Percentiles rank a stretch among this genome's conserved stretches.
These are phyloP conservation scores for Paramarasmius palmivorus DNA, from an alignment of 1,284 basidiomycete genomes.

Conservation along the genomic window DNA sequence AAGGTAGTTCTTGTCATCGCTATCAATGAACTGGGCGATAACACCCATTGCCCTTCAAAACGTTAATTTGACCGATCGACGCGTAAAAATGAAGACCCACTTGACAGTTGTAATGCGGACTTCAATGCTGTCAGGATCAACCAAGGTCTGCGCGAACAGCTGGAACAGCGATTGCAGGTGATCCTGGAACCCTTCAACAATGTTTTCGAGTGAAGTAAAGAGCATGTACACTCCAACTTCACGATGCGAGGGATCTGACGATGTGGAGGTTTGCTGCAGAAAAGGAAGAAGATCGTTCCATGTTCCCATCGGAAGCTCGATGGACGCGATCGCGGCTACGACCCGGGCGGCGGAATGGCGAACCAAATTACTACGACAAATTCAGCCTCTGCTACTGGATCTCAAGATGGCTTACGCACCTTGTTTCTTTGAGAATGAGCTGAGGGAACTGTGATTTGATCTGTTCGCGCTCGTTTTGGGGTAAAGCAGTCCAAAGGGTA, in stretches of 20 bases:
- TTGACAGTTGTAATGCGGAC: constrained; percentile 91
- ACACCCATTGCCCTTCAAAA: constrained; percentile 77
- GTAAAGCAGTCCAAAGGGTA: constrained; percentile 81
- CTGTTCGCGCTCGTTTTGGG: constrained; percentile 71
- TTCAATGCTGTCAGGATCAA: constrained; percentile 87
- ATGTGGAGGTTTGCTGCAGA: constrained; percentile 80
- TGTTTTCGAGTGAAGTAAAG: constrained; percentile 89
- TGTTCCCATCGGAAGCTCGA: constrained; percentile 81
- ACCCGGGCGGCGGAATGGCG: constrained; percentile 91
- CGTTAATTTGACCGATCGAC: neutral
- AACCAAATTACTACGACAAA: constrained; percentile 69
- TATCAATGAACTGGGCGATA: constrained; percentile 91
- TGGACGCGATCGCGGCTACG: constrained; percentile 89
- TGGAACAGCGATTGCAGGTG: constrained; percentile 82
- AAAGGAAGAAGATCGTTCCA: constrained; percentile 93
- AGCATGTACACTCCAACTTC: constrained; percentile 93
- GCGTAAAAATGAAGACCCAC: constrained; percentile 34
- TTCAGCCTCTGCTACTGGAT: constrained; percentile 12
- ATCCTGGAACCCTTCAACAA: constrained; percentile 85
- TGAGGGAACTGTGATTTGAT: constrained; percentile 89
- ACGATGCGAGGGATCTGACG: constrained; percentile 73
- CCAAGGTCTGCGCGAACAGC: constrained; percentile 79
- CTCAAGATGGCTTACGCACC: constrained; percentile 48
- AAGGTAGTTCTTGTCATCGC: constrained; percentile 86
- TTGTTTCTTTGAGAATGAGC: constrained; percentile 77